phyloP scores from a whole-genome alignment of 495 filamentous ascomycete genomes.

The Lindgomyces ingoldianus region DNA sequence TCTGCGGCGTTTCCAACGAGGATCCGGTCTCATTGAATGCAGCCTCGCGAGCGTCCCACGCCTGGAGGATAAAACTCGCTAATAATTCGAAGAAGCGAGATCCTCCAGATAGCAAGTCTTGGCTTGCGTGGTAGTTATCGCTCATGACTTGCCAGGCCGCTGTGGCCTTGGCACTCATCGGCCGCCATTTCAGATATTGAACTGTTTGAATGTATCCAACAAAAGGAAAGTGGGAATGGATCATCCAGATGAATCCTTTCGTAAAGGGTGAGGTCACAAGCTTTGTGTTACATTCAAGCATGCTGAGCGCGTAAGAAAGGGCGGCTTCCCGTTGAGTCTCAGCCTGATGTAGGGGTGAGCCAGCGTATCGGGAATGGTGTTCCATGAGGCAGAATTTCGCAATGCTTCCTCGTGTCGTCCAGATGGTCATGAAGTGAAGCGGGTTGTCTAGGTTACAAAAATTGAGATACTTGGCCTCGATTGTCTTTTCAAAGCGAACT shows the following conservation, averaged over 20 bases:
- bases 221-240: constrained; percentile 55
- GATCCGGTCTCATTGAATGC: constrained; percentile 30
- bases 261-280: constrained; percentile 52
- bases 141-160: constrained; percentile 54
- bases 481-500: constrained; percentile 45
- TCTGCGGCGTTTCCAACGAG: constrained; percentile 42
- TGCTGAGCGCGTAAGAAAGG: constrained; percentile 46
- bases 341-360: constrained; percentile 30
- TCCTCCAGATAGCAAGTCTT: constrained; percentile 29
- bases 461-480: constrained; percentile 53
- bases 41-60: constrained; percentile 48
- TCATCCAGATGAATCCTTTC: constrained; percentile 52
- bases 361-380: constrained; percentile 45
- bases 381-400: constrained; percentile 53
- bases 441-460: constrained; percentile 54
- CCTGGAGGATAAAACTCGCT: constrained; percentile 48
- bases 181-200: constrained; percentile 50
- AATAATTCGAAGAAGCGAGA: constrained; percentile 50
- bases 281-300: constrained; percentile 55
- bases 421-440: constrained; percentile 58
- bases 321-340: constrained; percentile 47
- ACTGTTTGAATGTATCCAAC: constrained; percentile 54
- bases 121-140: constrained; percentile 53
- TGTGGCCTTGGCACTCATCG: constrained; percentile 40
- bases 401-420: constrained; percentile 49